A percentile compares a stretch with the other conserved stretches of the same genome.
phyloP scores from a whole-genome alignment of 2,329 filamentous ascomycete species.

The Hansfordia pulvinata region DNA sequence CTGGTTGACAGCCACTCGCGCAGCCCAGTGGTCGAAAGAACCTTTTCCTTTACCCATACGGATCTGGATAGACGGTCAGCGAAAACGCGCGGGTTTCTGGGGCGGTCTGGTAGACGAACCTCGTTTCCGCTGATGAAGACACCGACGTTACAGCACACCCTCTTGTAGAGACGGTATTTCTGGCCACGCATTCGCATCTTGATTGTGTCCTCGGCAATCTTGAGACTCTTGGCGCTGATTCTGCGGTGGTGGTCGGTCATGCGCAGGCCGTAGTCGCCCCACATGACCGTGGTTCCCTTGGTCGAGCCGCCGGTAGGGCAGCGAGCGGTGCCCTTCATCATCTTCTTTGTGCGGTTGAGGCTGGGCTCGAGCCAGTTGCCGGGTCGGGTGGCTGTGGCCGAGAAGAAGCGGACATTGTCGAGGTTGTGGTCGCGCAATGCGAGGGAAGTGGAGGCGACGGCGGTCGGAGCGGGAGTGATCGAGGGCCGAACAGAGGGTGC shows the following conservation, averaged over 20 bases:
- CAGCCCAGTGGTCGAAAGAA: constrained; percentile 92
- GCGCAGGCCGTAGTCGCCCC: constrained; percentile 90
- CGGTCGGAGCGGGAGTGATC: constrained; percentile 11
- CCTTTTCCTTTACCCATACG: constrained; percentile 99
- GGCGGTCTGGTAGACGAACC: constrained; percentile 25
- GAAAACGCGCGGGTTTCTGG: not conserved
- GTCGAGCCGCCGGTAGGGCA: constrained; percentile 83
- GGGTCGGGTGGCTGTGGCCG: constrained; percentile 45
- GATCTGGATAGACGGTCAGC: constrained; percentile 31
- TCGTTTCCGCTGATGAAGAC: constrained; percentile 95
- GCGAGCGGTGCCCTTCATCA: constrained; percentile 80
- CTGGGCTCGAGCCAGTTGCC: constrained; percentile 76
- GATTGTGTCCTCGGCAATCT: constrained; percentile 88
- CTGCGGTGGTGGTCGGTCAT: constrained; percentile 90
- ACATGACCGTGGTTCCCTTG: constrained; percentile 88
- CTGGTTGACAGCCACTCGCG: constrained; percentile 78
- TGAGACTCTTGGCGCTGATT: constrained; percentile 74
- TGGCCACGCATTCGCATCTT: constrained; percentile 76
- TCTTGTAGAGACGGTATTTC: constrained; percentile 85
- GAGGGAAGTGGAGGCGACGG: too few species aligned
- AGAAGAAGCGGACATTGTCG: constrained; percentile 50
- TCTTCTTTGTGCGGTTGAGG: constrained; percentile 63
- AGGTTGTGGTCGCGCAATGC: too few species aligned
- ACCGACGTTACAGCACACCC: constrained; percentile 83
- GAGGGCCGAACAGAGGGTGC: constrained; percentile 23